Conservation (phyloP, 73 alveolate genomes). For the Effrenium voratum region DNA sequence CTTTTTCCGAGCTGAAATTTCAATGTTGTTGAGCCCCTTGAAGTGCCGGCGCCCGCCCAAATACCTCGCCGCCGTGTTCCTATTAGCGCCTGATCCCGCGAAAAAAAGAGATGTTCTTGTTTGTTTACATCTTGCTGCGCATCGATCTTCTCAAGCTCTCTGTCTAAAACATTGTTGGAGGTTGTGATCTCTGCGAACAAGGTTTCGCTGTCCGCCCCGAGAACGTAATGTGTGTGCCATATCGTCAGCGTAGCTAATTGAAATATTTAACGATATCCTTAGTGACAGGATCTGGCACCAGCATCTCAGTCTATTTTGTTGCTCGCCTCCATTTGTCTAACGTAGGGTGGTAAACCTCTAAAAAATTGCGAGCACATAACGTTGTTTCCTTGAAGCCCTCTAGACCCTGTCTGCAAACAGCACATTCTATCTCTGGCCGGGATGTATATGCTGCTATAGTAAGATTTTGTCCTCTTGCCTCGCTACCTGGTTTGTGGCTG, state of each 20-base stretch:
- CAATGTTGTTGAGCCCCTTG: not conserved
- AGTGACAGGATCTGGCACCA: too few species aligned
- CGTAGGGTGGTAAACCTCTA: too few species aligned
- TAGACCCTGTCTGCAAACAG: too few species aligned
- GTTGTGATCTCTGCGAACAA: not conserved
- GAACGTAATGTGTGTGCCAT: not conserved
- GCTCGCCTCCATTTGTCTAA: too few species aligned
- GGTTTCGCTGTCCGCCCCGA: not conserved
- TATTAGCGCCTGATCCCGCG: not conserved
- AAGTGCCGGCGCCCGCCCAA: not conserved
- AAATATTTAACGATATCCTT: too few species aligned
- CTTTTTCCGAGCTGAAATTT: not conserved
- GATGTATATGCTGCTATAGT: too few species aligned
- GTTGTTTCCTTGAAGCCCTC: too few species aligned
- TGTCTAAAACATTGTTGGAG: not conserved
- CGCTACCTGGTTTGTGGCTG: too few species aligned
- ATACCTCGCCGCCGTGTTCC: not conserved
- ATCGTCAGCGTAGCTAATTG: not conserved
- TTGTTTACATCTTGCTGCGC: not conserved
- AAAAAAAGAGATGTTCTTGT: not conserved
- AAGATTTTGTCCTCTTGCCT: too few species aligned
- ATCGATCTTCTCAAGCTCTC: not conserved
- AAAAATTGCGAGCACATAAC: too few species aligned
- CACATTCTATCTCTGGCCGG: too few species aligned
- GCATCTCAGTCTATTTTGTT: too few species aligned